These are phyloP conservation scores for Aspergillus uvarum DNA, from an alignment of 2,329 filamentous ascomycete species.

Conservation along the genomic window DNA sequence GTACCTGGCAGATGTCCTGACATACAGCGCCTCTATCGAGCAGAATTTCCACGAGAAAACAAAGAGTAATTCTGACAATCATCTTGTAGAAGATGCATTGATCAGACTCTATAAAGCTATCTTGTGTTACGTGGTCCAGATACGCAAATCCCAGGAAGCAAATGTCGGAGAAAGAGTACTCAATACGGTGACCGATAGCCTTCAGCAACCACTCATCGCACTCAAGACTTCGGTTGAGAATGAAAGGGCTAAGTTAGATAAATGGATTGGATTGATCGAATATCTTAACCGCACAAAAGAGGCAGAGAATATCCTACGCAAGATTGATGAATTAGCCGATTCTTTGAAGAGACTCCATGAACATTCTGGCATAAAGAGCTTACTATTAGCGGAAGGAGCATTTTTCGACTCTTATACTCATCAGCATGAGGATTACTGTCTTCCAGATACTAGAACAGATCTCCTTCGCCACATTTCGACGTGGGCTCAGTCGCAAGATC, in stretches of 20 bases:
- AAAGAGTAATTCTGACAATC: neutral
- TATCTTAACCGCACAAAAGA: too few species aligned
- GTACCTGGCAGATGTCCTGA: constrained; percentile 15
- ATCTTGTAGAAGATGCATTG: constrained; percentile 3
- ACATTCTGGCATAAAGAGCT: too few species aligned
- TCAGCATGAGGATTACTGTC: too few species aligned
- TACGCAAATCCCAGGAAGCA: neutral
- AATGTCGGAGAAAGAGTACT: neutral
- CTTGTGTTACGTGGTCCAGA: constrained; percentile 23
- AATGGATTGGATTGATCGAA: neutral
- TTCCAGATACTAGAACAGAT: too few species aligned
- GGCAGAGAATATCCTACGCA: too few species aligned
- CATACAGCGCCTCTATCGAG: constrained; percentile 15
- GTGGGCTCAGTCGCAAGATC: too few species aligned
- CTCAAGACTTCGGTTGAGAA: neutral
- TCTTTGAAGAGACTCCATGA: too few species aligned
- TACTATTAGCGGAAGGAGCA: too few species aligned
- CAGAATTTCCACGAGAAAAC: constrained; percentile 11
- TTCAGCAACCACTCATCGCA: neutral
- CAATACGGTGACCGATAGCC: neutral
- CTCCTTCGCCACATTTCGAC: too few species aligned
- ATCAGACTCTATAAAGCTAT: constrained; percentile 15
- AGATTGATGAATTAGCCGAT: too few species aligned
- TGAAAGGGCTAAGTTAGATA: neutral
- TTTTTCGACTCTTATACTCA: too few species aligned